Evolutionary conservation across 2,329 filamentous ascomycete species (phyloP).

Genomic region (Alternaria atra): DNA sequence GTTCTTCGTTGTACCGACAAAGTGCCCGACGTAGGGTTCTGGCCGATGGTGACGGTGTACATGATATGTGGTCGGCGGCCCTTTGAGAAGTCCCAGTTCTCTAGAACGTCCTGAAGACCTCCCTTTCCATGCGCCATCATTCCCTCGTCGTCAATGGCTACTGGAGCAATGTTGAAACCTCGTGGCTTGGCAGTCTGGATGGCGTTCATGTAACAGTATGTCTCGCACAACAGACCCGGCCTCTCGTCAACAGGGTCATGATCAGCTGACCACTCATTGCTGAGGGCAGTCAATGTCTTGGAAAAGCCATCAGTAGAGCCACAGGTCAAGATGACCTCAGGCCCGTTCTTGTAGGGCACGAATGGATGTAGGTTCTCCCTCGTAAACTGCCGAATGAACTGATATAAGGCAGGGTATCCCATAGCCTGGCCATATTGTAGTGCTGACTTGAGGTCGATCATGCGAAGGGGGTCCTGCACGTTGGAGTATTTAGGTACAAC

Average conservation of each 20-base stretch:
- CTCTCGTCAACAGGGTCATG: slow-evolving; percentile 72
- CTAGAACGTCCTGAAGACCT: slow-evolving; percentile 78
- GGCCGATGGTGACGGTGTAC: slow-evolving; percentile 91
- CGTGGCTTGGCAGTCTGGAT: slow-evolving; percentile 72
- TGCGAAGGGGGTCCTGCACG: slow-evolving; percentile 67
- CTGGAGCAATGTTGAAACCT: slow-evolving; percentile 76
- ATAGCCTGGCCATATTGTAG: slow-evolving; percentile 87
- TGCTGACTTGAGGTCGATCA: slow-evolving; percentile 82
- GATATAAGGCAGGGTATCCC: slow-evolving; percentile 80
- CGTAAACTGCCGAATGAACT: slow-evolving; percentile 81
- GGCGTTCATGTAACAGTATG: slow-evolving; percentile 82
- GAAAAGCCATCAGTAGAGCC: slow-evolving; percentile 86
- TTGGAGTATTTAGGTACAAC: slow-evolving; percentile 74
- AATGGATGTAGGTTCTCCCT: slow-evolving; percentile 80
- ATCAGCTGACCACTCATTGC: slow-evolving; percentile 76
- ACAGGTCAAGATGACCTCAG: slow-evolving; percentile 80
- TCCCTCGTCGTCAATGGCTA: slow-evolving; percentile 80
- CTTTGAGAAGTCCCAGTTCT: slow-evolving; percentile 79
- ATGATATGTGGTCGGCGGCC: slow-evolving; percentile 83
- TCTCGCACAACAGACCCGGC: slow-evolving; percentile 81
- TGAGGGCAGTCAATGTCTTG: slow-evolving; percentile 79
- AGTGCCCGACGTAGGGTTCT: slow-evolving; percentile 85
- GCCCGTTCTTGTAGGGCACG: slow-evolving; percentile 78
- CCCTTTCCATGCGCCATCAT: slow-evolving; percentile 79
- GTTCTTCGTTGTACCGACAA: slow-evolving; percentile 76